phyloP scores from a whole-genome alignment of 2,329 filamentous ascomycete genomes.

The Diaporthe sp. region DNA sequence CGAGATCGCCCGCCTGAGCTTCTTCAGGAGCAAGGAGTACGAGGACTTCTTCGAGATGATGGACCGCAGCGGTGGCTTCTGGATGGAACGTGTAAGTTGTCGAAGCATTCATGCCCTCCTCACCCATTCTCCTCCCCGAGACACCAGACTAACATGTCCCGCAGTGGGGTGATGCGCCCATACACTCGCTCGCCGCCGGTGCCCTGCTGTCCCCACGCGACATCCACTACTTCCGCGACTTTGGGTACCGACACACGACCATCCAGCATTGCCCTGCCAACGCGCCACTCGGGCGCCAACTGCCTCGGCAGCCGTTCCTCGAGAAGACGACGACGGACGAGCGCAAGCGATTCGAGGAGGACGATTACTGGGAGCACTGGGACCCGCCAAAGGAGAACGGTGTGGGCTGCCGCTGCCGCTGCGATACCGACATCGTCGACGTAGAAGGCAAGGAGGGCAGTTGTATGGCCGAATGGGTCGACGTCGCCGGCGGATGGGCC shows the following conservation, averaged over 20 bases:
- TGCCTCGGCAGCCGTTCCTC: conserved; percentile 83
- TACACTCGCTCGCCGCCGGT: conserved; percentile 96
- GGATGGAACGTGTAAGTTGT: conserved; percentile 89
- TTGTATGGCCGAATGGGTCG: conserved; percentile 96
- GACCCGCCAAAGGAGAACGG: conserved; percentile 94
- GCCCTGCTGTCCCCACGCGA: conserved; percentile 84
- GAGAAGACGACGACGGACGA: conserved; percentile 86
- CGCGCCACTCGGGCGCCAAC: conserved; percentile 83
- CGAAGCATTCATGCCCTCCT: not conserved
- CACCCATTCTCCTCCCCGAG: conserved; percentile 14
- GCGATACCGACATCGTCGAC: conserved; percentile 97
- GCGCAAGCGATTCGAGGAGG: conserved; percentile 89
- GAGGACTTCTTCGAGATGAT: conserved; percentile 99
- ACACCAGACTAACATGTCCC: conserved; percentile 50
- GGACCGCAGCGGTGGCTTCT: conserved; percentile 97
- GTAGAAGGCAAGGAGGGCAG: conserved; percentile 98
- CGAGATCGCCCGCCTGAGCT: conserved; percentile 93
- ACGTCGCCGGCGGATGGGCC: conserved; percentile 95
- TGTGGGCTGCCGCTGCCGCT: conserved; percentile 95
- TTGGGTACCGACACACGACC: conserved; percentile 97
- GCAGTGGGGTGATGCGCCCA: conserved; percentile 98
- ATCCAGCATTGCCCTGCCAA: conserved; percentile 99
- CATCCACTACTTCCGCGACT: conserved; percentile 99
- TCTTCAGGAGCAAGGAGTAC: conserved; percentile 97
- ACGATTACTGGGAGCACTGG: conserved; percentile 93